A percentile compares a stretch with the other conserved stretches of the same genome.
Conservation (phyloP, 805 yeast species). For the Ogataea angusta region DNA sequence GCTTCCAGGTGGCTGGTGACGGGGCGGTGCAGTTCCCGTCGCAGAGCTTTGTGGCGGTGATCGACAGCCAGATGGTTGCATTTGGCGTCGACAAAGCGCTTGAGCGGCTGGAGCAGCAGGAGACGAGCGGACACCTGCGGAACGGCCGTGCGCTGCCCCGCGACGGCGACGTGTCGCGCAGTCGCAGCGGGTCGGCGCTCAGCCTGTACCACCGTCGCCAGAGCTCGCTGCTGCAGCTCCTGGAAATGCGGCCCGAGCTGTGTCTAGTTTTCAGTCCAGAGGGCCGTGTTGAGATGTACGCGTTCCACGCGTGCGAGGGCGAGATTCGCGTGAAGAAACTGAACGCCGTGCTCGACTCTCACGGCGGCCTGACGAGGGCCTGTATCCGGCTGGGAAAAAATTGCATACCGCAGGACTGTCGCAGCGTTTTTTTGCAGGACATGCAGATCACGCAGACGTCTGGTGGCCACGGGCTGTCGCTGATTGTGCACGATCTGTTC, state of each 20-base stretch:
- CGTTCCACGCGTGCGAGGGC: slow-evolving; percentile 48
- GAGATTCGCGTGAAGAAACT: slow-evolving; percentile 42
- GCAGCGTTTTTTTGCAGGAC: slow-evolving; percentile 25
- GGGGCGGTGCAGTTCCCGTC: slow-evolving; percentile 40
- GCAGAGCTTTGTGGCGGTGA: slow-evolving; percentile 28
- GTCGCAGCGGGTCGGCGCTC: slow-evolving; percentile 16
- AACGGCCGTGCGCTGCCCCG: neutral
- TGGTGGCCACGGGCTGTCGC: slow-evolving; percentile 31
- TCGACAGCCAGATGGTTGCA: slow-evolving; percentile 39
- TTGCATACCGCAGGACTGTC: slow-evolving; percentile 31
- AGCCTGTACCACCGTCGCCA: slow-evolving; percentile 16
- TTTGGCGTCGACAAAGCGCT: slow-evolving; percentile 25
- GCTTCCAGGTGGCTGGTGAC: slow-evolving; percentile 55
- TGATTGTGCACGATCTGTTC: slow-evolving; percentile 44
- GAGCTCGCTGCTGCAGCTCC: slow-evolving; percentile 24
- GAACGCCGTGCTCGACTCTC: slow-evolving; percentile 17
- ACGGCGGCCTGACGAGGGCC: slow-evolving; percentile 15
- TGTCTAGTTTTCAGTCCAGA: slow-evolving; percentile 41
- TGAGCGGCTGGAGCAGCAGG: slow-evolving; percentile 17
- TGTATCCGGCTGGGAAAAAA: slow-evolving; percentile 23
- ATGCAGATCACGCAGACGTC: slow-evolving; percentile 16
- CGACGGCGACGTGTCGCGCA: slow-evolving; percentile 9
- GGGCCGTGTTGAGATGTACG: slow-evolving; percentile 43
- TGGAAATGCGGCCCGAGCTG: slow-evolving; percentile 32
- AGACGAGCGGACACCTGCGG: neutral